Base-by-base conservation (phyloP, 2,329 filamentous ascomycete species). In the Cladosporium sp. region DNA sequence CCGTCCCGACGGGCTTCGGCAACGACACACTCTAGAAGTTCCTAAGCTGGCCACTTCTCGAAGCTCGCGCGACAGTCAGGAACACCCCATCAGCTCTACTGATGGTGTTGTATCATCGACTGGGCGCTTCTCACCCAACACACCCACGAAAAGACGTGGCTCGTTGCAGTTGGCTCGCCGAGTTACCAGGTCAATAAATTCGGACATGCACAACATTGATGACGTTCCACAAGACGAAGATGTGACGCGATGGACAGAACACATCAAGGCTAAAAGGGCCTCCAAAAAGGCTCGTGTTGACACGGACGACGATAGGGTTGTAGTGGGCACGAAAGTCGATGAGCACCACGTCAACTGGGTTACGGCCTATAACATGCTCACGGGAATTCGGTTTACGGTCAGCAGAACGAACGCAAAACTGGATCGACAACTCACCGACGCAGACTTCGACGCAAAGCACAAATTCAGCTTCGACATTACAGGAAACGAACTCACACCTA, bases 401-500 rank as follows among this genome's bases (percentile, higher is more conserved):
- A 97, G 92, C 62, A 83, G 94, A 67, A 96, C 92, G 57, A 97
- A 99, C 71, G 94, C 94, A 44, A 99, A 99, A 77, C 84, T 97
- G 73, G 91, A 97, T 74, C 87, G 93, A 56, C 86, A 91, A 58
- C 76, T 99, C 65, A 96, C 89, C 12, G 88, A 94, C 73, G 90
- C 87, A 62, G 94, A 99, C 77, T 99, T 99, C 76, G 84, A 91
- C 60, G 88, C 90, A 62, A 92, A 90, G 77, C 91, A 97, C 75
- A 99, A 99, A 78, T 97, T 96, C 71, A 97, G 92, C 47, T 99
- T 99, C 80, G 94, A 97, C 75, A 95, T 97, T 70, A 95, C 92
- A 64, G 94, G 94, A 63, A 97, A 97, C 73, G 94, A 99, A 78
- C 80, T 99, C 72, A 96, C 96, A 4, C 94, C 94, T 20, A 97